These are phyloP conservation scores for Suillus cothurnatus DNA, from an alignment of 768 basidiomycete genomes.

Conservation along the genomic window DNA sequence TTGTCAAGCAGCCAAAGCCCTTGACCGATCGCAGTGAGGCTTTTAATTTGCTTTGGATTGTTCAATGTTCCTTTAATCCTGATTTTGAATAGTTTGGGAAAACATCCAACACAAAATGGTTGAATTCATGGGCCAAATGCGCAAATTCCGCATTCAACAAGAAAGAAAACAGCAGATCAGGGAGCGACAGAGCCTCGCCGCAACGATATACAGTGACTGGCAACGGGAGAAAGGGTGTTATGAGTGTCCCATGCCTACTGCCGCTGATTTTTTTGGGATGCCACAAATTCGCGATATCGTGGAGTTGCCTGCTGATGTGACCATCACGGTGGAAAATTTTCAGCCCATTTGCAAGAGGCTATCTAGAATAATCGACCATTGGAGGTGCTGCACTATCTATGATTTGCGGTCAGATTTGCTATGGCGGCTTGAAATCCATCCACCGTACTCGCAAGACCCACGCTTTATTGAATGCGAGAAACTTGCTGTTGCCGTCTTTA, in stretches of 20 bases:
- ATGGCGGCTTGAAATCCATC: not conserved
- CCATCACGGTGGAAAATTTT: constrained; percentile 3
- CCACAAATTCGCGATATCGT: not conserved
- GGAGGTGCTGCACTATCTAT: not conserved
- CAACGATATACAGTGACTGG: constrained; percentile 5
- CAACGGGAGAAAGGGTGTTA: not conserved
- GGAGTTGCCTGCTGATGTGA: not conserved
- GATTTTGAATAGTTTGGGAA: constrained; percentile 10
- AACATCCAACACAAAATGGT: constrained; percentile 14
- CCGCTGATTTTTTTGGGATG: constrained; percentile 3
- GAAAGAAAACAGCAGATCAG: constrained; percentile 9
- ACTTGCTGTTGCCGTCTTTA: constrained; percentile 20
- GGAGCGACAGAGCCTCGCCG: not conserved
- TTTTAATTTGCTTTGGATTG: not conserved
- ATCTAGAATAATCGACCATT: not conserved
- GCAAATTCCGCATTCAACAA: constrained; percentile 9
- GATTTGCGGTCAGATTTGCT: constrained; percentile 14
- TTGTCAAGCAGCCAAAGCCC: constrained; percentile 14
- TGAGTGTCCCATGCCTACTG: not conserved
- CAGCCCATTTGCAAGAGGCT: not conserved
- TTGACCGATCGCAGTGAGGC: constrained; percentile 15
- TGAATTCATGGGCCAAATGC: constrained; percentile 16
- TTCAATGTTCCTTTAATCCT: constrained; percentile 5
- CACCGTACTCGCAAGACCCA: constrained; percentile 12
- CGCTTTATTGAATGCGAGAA: constrained; percentile 8